phyloP scores from a whole-genome alignment of 2,329 filamentous ascomycete genomes.

The Arthrobotrys sinensis region DNA sequence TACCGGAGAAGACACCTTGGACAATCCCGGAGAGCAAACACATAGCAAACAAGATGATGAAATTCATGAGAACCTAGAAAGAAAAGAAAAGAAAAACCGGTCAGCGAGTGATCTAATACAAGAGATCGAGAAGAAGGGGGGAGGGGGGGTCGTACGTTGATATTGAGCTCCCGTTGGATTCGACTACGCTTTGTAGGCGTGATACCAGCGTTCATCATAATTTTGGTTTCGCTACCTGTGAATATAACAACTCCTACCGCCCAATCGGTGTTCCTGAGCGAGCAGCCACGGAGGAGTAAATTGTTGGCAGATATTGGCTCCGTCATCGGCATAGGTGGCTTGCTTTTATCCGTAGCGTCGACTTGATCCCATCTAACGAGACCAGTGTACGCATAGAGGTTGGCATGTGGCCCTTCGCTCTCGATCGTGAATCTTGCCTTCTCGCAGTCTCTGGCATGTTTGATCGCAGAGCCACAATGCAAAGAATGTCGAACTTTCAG shows the following conservation, averaged over 20 bases:
- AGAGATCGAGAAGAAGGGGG: not conserved
- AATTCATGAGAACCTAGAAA: constrained; percentile 81
- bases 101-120: not conserved
- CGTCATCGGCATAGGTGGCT: constrained; percentile 81
- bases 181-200: constrained; percentile 94
- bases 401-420: constrained; percentile 91
- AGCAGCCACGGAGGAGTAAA: constrained; percentile 90
- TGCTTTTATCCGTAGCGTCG: constrained; percentile 75
- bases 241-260: constrained; percentile 91
- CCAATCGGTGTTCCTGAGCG: constrained; percentile 96
- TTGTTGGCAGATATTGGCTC: constrained; percentile 97
- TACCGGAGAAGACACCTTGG: constrained; percentile 85
- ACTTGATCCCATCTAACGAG: constrained; percentile 88
- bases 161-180: constrained; percentile 93
- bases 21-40: constrained; percentile 88
- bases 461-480: constrained; percentile 84
- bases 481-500: constrained; percentile 94
- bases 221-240: constrained; percentile 96
- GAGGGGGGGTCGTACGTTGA: constrained; percentile 77
- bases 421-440: constrained; percentile 88
- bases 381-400: constrained; percentile 94
- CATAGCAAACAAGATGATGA: constrained; percentile 88
- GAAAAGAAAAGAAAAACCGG: not conserved
- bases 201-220: constrained; percentile 97
- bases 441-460: constrained; percentile 93